Percentiles rank a stretch among this genome's conserved stretches.
phyloP scores from a whole-genome alignment of 345 rosid genomes.

The Camelina laxa region DNA sequence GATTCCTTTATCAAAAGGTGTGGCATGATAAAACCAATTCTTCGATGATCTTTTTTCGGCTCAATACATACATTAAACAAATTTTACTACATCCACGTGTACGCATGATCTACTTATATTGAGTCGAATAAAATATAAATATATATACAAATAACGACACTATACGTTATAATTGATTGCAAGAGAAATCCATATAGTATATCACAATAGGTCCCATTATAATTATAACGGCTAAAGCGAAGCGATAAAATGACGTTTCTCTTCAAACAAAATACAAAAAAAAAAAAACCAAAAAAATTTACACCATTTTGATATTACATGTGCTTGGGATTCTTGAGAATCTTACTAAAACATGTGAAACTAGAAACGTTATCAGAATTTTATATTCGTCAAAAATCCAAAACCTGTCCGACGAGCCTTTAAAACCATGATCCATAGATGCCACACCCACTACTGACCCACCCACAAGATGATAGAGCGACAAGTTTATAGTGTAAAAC shows the following conservation, averaged over 20 bases:
- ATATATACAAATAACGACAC: not conserved
- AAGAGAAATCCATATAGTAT: not conserved
- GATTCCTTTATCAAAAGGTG: not conserved
- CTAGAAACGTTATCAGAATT: not conserved
- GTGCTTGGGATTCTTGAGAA: not conserved
- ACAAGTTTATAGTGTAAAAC: slow-evolving; percentile 31
- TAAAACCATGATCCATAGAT: too few species aligned
- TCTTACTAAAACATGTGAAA: not conserved
- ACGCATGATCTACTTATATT: not conserved
- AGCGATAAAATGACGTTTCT: not conserved
- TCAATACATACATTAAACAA: not conserved
- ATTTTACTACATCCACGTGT: not conserved
- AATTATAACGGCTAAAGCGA: not conserved
- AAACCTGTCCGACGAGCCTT: not conserved
- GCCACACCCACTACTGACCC: too few species aligned
- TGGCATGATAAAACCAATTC: slow-evolving; percentile 17
- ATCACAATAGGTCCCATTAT: not conserved
- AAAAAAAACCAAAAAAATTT: not conserved
- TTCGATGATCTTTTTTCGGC: not conserved
- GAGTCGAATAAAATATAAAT: not conserved
- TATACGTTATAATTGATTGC: not conserved
- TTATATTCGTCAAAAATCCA: not conserved
- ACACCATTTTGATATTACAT: not conserved
- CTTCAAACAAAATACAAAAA: not conserved
- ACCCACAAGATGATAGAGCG: not conserved